These are phyloP conservation scores for Malus hybrid DNA, from an alignment of 331 rosid genomes.

Conservation along the genomic window DNA sequence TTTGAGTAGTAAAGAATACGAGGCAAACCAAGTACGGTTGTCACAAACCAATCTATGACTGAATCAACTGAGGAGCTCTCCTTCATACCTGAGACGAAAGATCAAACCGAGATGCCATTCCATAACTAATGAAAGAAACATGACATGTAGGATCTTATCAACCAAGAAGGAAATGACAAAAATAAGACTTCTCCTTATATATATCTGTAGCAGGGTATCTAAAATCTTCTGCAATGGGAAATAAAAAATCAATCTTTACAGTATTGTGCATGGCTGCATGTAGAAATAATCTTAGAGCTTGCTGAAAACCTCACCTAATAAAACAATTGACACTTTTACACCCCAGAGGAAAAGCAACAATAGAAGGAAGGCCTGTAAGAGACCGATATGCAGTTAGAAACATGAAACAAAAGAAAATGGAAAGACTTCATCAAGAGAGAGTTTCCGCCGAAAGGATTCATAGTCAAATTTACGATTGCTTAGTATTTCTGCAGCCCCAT, in stretches of 20 bases:
- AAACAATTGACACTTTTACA: conserved; percentile 61
- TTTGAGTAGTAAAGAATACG: conserved; percentile 70
- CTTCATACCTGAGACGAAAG: conserved; percentile 49
- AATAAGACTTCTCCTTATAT: background rate
- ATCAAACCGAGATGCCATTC: background rate
- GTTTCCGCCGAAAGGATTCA: background rate
- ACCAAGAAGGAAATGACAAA: background rate
- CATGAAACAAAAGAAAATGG: background rate
- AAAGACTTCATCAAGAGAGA: background rate
- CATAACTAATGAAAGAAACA: background rate
- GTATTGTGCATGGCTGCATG: background rate
- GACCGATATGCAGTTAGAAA: conserved; percentile 13
- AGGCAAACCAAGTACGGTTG: conserved; percentile 61
- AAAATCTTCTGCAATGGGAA: background rate
- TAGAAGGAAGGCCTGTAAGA: conserved; percentile 65
- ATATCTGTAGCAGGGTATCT: background rate
- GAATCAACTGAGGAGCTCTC: conserved; percentile 55
- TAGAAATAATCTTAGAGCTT: background rate
- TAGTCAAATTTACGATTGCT: background rate
- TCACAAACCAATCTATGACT: conserved; percentile 85
- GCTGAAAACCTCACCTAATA: conserved; percentile 51
- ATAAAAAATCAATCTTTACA: background rate
- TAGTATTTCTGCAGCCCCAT: background rate
- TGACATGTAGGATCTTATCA: conserved; percentile 2
- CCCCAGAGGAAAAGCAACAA: conserved; percentile 59